phyloP scores from a whole-genome alignment of 2,329 filamentous ascomycete species.

The Colletotrichum graminicola region DNA sequence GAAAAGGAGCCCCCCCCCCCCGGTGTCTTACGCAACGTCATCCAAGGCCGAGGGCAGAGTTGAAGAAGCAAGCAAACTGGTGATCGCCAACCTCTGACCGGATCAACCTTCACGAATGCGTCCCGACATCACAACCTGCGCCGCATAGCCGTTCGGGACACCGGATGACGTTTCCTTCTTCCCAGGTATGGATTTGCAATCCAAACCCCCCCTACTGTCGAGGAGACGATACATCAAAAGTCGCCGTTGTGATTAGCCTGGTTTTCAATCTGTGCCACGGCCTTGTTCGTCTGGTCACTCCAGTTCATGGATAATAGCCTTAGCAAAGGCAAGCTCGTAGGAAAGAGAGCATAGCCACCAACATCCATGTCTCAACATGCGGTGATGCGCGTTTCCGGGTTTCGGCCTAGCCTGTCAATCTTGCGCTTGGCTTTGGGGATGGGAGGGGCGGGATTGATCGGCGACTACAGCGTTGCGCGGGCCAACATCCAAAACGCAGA shows the following conservation, averaged over 20 bases:
- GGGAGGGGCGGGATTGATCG: not conserved
- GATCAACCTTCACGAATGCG: not conserved
- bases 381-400: constrained; percentile 3
- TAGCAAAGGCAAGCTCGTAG: not conserved
- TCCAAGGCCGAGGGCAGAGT: not conserved
- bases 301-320: too few species aligned
- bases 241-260: not conserved
- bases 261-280: too few species aligned
- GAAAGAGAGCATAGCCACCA: constrained; percentile 2
- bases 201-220: not conserved
- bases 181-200: not conserved
- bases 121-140: constrained; percentile 1
- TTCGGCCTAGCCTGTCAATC: constrained; percentile 10
- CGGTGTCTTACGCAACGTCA: not conserved
- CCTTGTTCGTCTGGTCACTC: not conserved
- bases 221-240: not conserved
- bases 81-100: constrained; percentile 5
- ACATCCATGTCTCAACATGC: not conserved
- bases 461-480: not conserved
- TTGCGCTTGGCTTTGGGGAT: not conserved
- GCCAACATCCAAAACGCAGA: not conserved
- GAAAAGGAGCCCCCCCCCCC: not conserved
- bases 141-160: not conserved
- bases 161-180: not conserved
- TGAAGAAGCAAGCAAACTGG: not conserved